phyloP scores from a whole-genome alignment of 768 basidiomycete species.

The Mycena sanguinolenta region DNA sequence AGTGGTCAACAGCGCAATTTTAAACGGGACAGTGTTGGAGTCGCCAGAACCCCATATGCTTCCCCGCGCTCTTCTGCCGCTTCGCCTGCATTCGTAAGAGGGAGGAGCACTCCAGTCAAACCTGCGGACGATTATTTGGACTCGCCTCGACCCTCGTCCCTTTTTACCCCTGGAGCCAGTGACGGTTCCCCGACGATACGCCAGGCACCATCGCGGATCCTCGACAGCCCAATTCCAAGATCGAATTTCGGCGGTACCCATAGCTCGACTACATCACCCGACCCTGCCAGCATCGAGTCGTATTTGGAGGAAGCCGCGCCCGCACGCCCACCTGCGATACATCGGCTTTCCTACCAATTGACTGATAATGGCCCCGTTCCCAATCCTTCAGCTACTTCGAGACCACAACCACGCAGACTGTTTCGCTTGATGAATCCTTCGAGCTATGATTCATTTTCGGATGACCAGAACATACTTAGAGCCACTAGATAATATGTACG shows the following conservation, averaged over 20 bases:
- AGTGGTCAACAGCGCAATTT: too few relatives aligned
- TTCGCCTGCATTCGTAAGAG: neutral
- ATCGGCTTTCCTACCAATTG: neutral
- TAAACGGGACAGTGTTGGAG: constrained; percentile 1
- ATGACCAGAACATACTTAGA: neutral
- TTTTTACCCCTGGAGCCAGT: neutral
- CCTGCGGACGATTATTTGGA: constrained; percentile 6
- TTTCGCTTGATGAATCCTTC: neutral
- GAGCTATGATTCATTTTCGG: too few relatives aligned
- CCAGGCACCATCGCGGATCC: constrained; percentile 11
- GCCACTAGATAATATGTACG: neutral
- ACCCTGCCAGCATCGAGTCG: neutral
- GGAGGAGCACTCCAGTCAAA: neutral
- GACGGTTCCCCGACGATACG: neutral
- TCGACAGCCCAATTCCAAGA: constrained; percentile 11
- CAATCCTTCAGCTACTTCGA: neutral
- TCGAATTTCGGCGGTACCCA: neutral
- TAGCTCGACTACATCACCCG: neutral
- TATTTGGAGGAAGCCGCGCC: constrained; percentile 1
- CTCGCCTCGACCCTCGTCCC: constrained; percentile 10
- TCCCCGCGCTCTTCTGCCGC: constrained; percentile 12
- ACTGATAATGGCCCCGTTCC: neutral
- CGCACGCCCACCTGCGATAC: neutral
- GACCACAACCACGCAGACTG: neutral
- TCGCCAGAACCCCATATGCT: neutral